A percentile compares a stretch with the other conserved stretches of the same genome.
These are phyloP conservation scores for Penicillium griseofulvum DNA, from an alignment of 2,329 filamentous ascomycete species.

Conservation along the genomic window DNA sequence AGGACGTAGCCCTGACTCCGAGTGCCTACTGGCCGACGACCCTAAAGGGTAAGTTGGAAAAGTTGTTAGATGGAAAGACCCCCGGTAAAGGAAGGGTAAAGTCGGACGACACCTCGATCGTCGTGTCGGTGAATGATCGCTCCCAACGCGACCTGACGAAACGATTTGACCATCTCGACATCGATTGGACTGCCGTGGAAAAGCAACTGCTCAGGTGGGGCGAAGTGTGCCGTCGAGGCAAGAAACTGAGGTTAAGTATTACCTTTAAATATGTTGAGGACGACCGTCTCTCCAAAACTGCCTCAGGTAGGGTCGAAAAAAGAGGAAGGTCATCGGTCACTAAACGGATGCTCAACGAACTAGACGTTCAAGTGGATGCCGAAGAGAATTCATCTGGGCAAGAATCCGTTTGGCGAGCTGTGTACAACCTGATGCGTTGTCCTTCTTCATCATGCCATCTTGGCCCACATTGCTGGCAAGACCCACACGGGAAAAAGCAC, in stretches of 20 bases:
- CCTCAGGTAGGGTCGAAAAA: constrained; percentile 6
- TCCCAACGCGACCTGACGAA: constrained; percentile 31
- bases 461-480: constrained; percentile 16
- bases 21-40: neutral
- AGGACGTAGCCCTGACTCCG: neutral
- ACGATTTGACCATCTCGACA: constrained; percentile 18
- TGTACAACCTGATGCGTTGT: constrained; percentile 17
- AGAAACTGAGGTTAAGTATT: constrained; percentile 11
- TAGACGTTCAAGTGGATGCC: constrained; percentile 5
- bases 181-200: neutral
- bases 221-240: constrained; percentile 4
- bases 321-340: constrained; percentile 15
- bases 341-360: constrained; percentile 9
- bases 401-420: constrained; percentile 10
- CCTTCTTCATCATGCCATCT: constrained; percentile 10
- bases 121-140: constrained; percentile 26
- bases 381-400: constrained; percentile 11
- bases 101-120: constrained; percentile 12
- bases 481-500: constrained; percentile 17
- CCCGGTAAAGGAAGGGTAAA: neutral
- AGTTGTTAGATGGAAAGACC: neutral
- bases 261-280: constrained; percentile 10
- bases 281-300: neutral
- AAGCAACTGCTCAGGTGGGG: constrained; percentile 11
- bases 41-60: neutral